These are phyloP conservation scores for Thuja plicata DNA, from an alignment of 83 land plant genomes.

Conservation along the genomic window DNA sequence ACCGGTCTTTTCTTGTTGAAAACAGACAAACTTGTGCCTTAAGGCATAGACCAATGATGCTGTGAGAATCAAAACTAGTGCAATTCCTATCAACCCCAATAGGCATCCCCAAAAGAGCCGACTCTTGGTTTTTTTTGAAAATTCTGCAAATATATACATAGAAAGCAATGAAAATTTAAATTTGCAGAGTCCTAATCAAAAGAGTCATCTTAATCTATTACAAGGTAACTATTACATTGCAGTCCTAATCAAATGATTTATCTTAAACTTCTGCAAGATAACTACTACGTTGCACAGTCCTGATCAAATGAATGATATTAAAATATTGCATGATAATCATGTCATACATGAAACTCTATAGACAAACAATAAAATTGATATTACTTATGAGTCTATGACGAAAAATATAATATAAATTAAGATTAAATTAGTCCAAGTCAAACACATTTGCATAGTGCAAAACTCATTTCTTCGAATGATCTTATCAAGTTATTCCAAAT, in stretches of 20 bases:
- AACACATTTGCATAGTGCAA: background rate
- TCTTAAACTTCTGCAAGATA: background rate
- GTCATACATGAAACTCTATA: background rate
- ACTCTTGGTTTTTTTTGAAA: background rate
- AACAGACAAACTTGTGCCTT: slow-evolving; percentile 6
- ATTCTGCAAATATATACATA: background rate
- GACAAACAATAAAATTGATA: background rate
- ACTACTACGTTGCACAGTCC: background rate
- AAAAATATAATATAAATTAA: background rate
- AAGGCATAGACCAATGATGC: background rate
- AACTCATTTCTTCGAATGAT: background rate
- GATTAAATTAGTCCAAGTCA: background rate
- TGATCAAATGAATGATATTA: background rate
- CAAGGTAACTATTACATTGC: background rate
- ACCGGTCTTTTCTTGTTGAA: slow-evolving; percentile 1
- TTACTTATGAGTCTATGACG: background rate
- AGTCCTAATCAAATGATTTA: background rate
- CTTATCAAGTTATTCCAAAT: background rate
- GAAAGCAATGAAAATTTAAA: background rate
- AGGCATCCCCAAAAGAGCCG: slow-evolving; percentile 2
- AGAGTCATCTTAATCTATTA: background rate
- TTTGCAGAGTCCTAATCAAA: slow-evolving; percentile 2
- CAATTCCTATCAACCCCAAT: slow-evolving; percentile 10
- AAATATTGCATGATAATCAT: background rate
- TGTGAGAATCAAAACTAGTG: slow-evolving; percentile 1